Percentiles rank a stretch among this genome's conserved stretches.
Conservation (phyloP, 2,329 filamentous ascomycete genomes). For the Taxawa tesnikishii region DNA sequence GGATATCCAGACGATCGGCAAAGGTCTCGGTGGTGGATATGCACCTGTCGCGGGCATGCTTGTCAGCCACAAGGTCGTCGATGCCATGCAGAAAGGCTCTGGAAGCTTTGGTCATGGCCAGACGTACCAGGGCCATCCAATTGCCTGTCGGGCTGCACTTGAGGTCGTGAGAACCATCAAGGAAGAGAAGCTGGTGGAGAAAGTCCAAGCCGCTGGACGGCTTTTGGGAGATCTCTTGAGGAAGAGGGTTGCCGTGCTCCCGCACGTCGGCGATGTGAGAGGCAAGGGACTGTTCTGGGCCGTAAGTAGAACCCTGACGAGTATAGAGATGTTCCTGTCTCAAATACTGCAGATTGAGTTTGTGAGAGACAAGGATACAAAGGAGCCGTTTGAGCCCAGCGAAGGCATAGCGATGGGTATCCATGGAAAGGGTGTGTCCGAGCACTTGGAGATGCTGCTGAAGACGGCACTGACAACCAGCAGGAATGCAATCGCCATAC, state of each 20-base stretch:
- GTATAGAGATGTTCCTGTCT: neutral
- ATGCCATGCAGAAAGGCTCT: conserved; percentile 31
- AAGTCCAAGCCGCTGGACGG: conserved; percentile 43
- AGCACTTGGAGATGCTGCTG: neutral
- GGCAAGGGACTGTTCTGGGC: conserved; percentile 49
- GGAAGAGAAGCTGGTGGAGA: conserved; percentile 45
- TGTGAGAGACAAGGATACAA: conserved; percentile 41
- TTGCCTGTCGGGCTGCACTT: conserved; percentile 48
- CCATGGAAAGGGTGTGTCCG: conserved; percentile 35
- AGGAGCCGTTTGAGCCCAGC: conserved; percentile 38
- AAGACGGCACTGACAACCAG: conserved; percentile 4
- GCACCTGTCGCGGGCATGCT: conserved; percentile 50
- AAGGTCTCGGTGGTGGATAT: conserved; percentile 54
- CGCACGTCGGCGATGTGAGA: conserved; percentile 47
- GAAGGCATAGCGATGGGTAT: conserved; percentile 35
- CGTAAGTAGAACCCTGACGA: conserved; percentile 22
- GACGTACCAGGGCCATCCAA: conserved; percentile 51
- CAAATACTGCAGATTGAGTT: conserved; percentile 39
- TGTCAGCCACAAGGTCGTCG: conserved; percentile 38
- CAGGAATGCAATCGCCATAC: conserved; percentile 29
- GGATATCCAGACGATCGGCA: conserved; percentile 55
- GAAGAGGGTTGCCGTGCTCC: conserved; percentile 28
- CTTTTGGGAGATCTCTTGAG: conserved; percentile 34
- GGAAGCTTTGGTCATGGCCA: conserved; percentile 47
- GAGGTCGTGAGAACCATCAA: conserved; percentile 49